Conservation (phyloP, 257 asterid species). For the Orobanche coerulescens region DNA sequence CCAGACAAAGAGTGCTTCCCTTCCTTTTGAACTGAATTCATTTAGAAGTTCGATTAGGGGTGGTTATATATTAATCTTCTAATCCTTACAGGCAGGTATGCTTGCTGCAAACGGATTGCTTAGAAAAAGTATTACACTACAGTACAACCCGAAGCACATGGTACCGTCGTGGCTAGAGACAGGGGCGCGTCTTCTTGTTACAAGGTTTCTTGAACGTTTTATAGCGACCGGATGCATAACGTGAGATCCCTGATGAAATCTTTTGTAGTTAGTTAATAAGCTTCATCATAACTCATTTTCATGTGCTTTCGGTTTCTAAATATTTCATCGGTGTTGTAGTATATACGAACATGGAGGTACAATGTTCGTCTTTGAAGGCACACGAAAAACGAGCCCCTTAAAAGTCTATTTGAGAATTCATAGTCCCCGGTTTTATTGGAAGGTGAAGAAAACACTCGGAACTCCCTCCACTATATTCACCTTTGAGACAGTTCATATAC, state of each 20-base stretch:
- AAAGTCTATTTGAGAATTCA: slow-evolving; percentile 66
- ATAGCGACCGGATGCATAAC: slow-evolving; percentile 54
- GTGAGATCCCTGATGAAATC: slow-evolving; percentile 37
- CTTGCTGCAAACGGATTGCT: slow-evolving; percentile 65
- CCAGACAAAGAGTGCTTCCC: too few relatives aligned
- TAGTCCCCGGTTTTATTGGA: slow-evolving; percentile 76
- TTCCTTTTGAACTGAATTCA: background rate
- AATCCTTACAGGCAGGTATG: slow-evolving; percentile 52
- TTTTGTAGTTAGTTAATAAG: background rate
- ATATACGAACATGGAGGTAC: slow-evolving; percentile 76
- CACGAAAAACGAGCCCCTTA: slow-evolving; percentile 26
- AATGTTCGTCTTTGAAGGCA: slow-evolving; percentile 65
- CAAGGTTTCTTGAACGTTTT: slow-evolving; percentile 50
- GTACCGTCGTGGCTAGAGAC: slow-evolving; percentile 72
- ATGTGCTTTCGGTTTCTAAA: background rate
- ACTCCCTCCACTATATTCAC: too few relatives aligned
- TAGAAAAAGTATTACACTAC: slow-evolving; percentile 24
- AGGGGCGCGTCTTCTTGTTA: slow-evolving; percentile 73
- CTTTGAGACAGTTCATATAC: background rate
- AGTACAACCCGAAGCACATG: slow-evolving; percentile 56
- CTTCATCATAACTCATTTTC: background rate
- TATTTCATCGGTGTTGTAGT: slow-evolving; percentile 37
- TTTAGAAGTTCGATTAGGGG: background rate
- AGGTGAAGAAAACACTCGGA: slow-evolving; percentile 41
- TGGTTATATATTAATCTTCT: background rate